These are phyloP conservation scores for Pseudonitzschia multiseries DNA, from an alignment of 108 stramenopile genomes.

Conservation along the genomic window DNA sequence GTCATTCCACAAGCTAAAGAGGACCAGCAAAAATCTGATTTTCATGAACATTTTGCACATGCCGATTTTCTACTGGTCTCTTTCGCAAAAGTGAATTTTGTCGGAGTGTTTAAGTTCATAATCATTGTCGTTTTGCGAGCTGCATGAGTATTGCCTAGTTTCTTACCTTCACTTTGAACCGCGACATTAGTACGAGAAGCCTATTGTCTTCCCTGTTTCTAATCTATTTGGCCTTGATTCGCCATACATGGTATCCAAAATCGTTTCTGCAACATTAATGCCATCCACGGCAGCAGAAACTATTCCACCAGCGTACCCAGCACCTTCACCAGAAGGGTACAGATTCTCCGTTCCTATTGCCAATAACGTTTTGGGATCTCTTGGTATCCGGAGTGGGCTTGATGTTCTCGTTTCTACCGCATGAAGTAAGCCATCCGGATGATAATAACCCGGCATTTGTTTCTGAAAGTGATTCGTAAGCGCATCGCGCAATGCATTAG, in stretches of 20 bases:
- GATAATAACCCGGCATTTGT: slow-evolving; percentile 83
- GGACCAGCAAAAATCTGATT: neutral
- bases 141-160: neutral
- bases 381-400: slow-evolving; percentile 77
- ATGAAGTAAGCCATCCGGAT: slow-evolving; percentile 82
- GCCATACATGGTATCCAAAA: slow-evolving; percentile 56
- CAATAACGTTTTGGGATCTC: slow-evolving; percentile 69
- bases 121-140: slow-evolving; percentile 19
- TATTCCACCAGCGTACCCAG: slow-evolving; percentile 97
- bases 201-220: slow-evolving; percentile 28
- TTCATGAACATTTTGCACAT: slow-evolving; percentile 40
- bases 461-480: slow-evolving; percentile 75
- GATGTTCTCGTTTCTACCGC: slow-evolving; percentile 95
- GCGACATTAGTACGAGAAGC: slow-evolving; percentile 26
- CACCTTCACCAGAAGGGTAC: slow-evolving; percentile 93
- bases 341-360: slow-evolving; percentile 64
- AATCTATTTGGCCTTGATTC: slow-evolving; percentile 5
- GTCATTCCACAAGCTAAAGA: slow-evolving; percentile 33
- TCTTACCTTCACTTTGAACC: slow-evolving; percentile 5
- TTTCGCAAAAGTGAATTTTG: slow-evolving; percentile 16
- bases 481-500: slow-evolving; percentile 72
- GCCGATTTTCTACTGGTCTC: neutral
- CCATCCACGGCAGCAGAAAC: slow-evolving; percentile 96
- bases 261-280: slow-evolving; percentile 75
- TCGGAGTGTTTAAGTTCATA: slow-evolving; percentile 36